Conservation (phyloP, 2,329 filamentous ascomycete genomes). For the Diaporthe citri region DNA sequence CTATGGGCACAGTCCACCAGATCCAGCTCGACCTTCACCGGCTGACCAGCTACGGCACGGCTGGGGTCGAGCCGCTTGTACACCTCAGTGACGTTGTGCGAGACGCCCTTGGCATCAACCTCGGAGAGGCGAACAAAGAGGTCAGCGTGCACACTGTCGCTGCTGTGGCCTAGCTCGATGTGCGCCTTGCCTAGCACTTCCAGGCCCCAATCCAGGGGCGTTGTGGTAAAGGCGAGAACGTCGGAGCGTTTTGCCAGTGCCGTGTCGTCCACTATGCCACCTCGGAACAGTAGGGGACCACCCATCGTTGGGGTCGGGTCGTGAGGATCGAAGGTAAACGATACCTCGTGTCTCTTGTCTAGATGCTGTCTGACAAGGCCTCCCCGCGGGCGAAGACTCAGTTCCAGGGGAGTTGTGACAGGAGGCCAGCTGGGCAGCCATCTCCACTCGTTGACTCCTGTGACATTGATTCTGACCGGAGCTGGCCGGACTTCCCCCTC, state of each 20-base stretch:
- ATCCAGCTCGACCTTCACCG: constrained; percentile 35
- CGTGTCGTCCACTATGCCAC: constrained; percentile 42
- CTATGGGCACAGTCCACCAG: constrained; percentile 43
- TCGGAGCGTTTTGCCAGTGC: constrained; percentile 42
- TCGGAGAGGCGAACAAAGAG: constrained; percentile 45
- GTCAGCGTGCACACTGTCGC: constrained; percentile 44
- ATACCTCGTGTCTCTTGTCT: neutral
- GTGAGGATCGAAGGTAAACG: constrained; percentile 45
- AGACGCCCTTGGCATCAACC: constrained; percentile 43
- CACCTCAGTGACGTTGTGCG: constrained; percentile 44
- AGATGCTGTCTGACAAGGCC: neutral
- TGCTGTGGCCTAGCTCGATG: constrained; percentile 44
- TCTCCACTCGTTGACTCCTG: constrained; percentile 35
- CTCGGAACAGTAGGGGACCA: constrained; percentile 34
- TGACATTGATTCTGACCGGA: constrained; percentile 31
- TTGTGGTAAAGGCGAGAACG: constrained; percentile 43
- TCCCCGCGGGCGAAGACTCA: constrained; percentile 31
- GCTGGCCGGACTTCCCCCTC: constrained; percentile 2
- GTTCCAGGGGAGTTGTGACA: constrained; percentile 13
- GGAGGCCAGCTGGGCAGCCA: constrained; percentile 40
- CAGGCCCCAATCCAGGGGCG: constrained; percentile 41
- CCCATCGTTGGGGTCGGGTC: constrained; percentile 45
- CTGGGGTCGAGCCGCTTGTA: constrained; percentile 42
- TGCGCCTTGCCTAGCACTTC: constrained; percentile 43
- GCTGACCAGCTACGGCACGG: neutral